Base-by-base conservation (phyloP, 805 yeast genomes). In the Spathaspora boniae region DNA sequence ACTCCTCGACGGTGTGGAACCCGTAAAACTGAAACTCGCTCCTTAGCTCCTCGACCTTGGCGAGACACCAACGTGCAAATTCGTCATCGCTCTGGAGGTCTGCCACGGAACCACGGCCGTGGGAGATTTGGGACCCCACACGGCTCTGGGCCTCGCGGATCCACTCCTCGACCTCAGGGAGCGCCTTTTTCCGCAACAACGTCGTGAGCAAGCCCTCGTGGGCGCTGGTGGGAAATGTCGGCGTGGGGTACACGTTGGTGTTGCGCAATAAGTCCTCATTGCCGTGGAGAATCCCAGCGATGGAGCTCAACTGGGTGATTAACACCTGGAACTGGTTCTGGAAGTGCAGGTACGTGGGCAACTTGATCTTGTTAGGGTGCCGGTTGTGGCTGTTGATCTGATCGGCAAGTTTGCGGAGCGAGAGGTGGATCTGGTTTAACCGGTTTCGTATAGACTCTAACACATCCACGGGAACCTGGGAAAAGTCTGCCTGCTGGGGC, bases 91-190 rank as follows among this genome's bases (percentile, higher is more conserved):
- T 42, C 15, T 46, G 43, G 14, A 53, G 39, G 16, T 43, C 45
- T 3, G 41, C 17, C n/a, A 33, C 28, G 23, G 44, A 41, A 16
- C 45, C 50, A 11, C 17, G 17, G 8, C 9, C 11, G 7, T 7
- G 7, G 17, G 11, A 8, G 7, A 8, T 26, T n/a, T n/a, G n/a
- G n/a, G n/a, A n/a, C n/a, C n/a, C n/a, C n/a, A n/a, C n/a, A n/a
- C n/a, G n/a, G n/a, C n/a, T n/a, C n/a, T n/a, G n/a, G 45, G 51
- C 65, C 15, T 62, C 57, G 22, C 69, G 68, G 6, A 88, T 74
- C 97, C 98, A 91, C 31, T 78, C 84, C 34, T 80, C 85, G 2
- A 91, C 95, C 43, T 89, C 97, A 0, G 98, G 98, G 8, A 86
- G 65, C 33, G 82, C 82, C 54, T 89, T 91, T 55, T 89, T 93